A percentile compares a stretch with the other conserved stretches of the same genome.
Evolutionary conservation across 495 filamentous ascomycete genomes (phyloP).

Genomic region (Podospora sp.): DNA sequence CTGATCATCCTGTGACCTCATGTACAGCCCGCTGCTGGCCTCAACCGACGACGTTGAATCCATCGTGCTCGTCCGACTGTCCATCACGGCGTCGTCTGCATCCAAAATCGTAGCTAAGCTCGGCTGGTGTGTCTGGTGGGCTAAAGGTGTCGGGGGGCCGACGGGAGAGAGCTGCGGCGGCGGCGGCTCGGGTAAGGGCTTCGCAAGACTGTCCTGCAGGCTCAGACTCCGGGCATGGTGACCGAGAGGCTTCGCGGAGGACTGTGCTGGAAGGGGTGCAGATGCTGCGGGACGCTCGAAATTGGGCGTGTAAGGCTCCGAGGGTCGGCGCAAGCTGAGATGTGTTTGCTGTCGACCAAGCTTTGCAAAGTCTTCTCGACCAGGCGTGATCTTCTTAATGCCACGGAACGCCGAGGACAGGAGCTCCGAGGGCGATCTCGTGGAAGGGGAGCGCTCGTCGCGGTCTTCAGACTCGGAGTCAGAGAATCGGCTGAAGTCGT

Average conservation of each 20-base stretch:
- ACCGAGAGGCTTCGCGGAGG: conserved; percentile 23
- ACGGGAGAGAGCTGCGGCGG: conserved; percentile 44
- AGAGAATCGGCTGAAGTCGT: conserved; percentile 36
- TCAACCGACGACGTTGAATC: conserved; percentile 60
- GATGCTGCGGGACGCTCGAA: conserved; percentile 31
- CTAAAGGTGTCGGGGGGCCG: conserved; percentile 39
- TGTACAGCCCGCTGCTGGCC: conserved; percentile 36
- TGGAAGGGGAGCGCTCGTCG: conserved; percentile 33
- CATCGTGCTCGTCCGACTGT: conserved; percentile 59
- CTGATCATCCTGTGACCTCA: conserved; percentile 27
- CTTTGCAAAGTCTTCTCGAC: conserved; percentile 41
- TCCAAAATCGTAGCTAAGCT: conserved; percentile 38
- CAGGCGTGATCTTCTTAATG: conserved; percentile 51
- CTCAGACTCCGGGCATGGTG: conserved; percentile 55
- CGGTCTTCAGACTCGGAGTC: conserved; percentile 46
- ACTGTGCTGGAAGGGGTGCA: conserved; percentile 30
- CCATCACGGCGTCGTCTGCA: conserved; percentile 33
- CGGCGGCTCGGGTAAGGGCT: conserved; percentile 55
- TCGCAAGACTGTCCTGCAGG: conserved; percentile 53
- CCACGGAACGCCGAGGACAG: conserved; percentile 53
- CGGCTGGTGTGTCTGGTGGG: conserved; percentile 20
- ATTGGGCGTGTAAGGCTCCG: conserved; percentile 25
- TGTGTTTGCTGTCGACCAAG: conserved; percentile 38
- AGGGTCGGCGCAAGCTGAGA: conserved; percentile 34
- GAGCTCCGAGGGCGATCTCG: conserved; percentile 46